Evolutionary conservation across 2,329 filamentous ascomycete species (phyloP).

Genomic region (Aspergillus fijiensis): DNA sequence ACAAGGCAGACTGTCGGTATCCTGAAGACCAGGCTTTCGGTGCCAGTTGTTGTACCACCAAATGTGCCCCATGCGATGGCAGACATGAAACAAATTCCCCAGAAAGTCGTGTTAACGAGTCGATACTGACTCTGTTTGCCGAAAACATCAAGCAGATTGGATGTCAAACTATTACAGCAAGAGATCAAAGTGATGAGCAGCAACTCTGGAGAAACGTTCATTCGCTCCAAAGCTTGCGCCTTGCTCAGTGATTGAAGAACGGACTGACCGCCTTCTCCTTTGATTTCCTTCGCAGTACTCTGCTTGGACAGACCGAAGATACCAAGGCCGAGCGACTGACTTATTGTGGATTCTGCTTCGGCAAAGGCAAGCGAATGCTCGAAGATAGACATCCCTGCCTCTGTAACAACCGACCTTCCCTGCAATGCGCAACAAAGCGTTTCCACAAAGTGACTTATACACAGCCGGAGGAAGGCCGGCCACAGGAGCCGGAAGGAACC

Average conservation of each 20-base stretch:
- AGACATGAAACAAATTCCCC: slow-evolving; percentile 86
- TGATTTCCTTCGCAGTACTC: slow-evolving; percentile 47
- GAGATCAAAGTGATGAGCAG: slow-evolving; percentile 85
- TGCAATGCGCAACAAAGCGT: slow-evolving; percentile 85
- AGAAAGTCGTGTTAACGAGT: slow-evolving; percentile 83
- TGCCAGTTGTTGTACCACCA: slow-evolving; percentile 44
- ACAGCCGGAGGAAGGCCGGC: slow-evolving; percentile 54
- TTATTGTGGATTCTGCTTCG: slow-evolving; percentile 86
- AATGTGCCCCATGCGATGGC: slow-evolving; percentile 76
- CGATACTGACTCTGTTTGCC: slow-evolving; percentile 76
- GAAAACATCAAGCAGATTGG: slow-evolving; percentile 77
- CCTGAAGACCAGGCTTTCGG: slow-evolving; percentile 64
- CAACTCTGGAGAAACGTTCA: slow-evolving; percentile 88
- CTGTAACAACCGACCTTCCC: slow-evolving; percentile 73
- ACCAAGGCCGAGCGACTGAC: slow-evolving; percentile 73
- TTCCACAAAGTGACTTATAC: slow-evolving; percentile 81
- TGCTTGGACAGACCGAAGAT: slow-evolving; percentile 56
- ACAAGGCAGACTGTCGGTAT: slow-evolving; percentile 95
- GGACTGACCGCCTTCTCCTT: slow-evolving; percentile 30
- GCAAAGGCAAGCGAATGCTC: slow-evolving; percentile 95
- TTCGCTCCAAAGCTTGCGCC: slow-evolving; percentile 66
- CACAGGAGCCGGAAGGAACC: slow-evolving; percentile 72
- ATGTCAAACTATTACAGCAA: slow-evolving; percentile 81
- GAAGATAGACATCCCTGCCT: slow-evolving; percentile 94
- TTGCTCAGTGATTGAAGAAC: slow-evolving; percentile 41